These are phyloP conservation scores for Cutaneotrichosporon spelunceum DNA, from an alignment of 1,284 basidiomycete genomes.

Conservation along the genomic window DNA sequence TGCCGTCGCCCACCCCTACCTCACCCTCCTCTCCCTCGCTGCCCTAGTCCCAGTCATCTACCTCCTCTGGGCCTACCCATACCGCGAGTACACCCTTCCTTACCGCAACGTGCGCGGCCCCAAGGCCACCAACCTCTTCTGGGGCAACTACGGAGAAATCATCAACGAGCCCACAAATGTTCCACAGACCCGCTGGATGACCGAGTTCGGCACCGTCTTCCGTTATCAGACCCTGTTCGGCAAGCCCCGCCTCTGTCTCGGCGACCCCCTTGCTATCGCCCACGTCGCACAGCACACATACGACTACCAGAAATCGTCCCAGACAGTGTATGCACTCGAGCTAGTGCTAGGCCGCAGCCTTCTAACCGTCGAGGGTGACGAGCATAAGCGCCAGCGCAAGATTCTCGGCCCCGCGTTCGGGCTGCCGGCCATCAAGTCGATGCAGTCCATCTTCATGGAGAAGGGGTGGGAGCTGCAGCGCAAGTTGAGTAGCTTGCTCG, in stretches of 20 bases:
- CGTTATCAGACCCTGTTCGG: conserved; percentile 25
- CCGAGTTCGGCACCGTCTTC: conserved; percentile 28
- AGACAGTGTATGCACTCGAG: conserved; percentile 58
- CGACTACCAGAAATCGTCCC: conserved; percentile 65
- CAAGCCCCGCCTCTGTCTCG: conserved; percentile 56
- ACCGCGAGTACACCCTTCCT: conserved; percentile 6
- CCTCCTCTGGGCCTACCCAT: conserved; percentile 8
- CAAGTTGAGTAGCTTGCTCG: conserved; percentile 19
- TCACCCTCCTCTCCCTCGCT: neutral
- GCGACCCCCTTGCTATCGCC: conserved; percentile 60
- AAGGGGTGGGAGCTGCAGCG: conserved; percentile 59
- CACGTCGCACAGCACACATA: conserved; percentile 62
- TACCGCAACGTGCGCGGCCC: conserved; percentile 27
- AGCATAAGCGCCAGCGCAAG: conserved; percentile 57
- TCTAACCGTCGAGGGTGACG: conserved; percentile 52
- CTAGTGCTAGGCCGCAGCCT: conserved; percentile 45
- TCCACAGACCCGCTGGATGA: conserved; percentile 26
- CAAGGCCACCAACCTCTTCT: conserved; percentile 15
- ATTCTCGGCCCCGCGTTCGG: conserved; percentile 53
- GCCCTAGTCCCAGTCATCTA: neutral
- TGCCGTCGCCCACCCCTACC: neutral
- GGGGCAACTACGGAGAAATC: conserved; percentile 25
- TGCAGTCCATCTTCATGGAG: conserved; percentile 63
- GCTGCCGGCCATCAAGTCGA: conserved; percentile 41
- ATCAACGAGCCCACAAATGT: conserved; percentile 20